These are phyloP conservation scores for Funneliformis geosporum DNA, from an alignment of 192 early-diverging fungal species.

Conservation along the genomic window DNA sequence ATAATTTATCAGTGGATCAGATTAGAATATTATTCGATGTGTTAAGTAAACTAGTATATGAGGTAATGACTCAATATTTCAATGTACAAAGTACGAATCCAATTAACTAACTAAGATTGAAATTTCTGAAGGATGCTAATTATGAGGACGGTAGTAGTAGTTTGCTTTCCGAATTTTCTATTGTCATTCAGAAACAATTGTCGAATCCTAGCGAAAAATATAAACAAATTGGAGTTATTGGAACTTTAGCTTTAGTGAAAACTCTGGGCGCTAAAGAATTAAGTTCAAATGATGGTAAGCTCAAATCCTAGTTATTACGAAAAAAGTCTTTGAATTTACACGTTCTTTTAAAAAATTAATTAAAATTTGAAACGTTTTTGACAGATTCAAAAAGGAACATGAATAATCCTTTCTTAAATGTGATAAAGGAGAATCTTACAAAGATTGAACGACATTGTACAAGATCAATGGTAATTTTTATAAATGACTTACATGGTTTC, in stretches of 20 bases:
- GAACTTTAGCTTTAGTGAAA: constrained; percentile 63
- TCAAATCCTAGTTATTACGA: constrained; percentile 14
- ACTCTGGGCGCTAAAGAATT: constrained; percentile 53
- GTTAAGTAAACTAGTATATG: constrained; percentile 61
- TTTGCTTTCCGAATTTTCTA: constrained; percentile 71
- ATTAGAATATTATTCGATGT: constrained; percentile 67
- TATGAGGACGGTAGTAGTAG: constrained; percentile 36
- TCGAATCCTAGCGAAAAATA: constrained; percentile 62
- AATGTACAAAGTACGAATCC: background rate
- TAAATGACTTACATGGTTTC: background rate
- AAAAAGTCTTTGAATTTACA: background rate
- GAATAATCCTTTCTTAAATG: constrained; percentile 46
- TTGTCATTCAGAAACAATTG: constrained; percentile 76
- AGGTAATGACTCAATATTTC: constrained; percentile 37
- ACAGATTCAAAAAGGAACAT: background rate
- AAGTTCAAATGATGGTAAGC: constrained; percentile 9
- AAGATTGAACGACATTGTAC: constrained; percentile 50
- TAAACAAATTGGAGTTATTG: constrained; percentile 75
- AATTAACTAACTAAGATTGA: background rate
- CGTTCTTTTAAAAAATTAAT: background rate
- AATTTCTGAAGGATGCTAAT: background rate
- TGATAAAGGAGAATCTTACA: constrained; percentile 59
- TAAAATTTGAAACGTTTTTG: background rate
- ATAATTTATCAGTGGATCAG: constrained; percentile 63
- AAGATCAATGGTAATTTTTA: constrained; percentile 44